phyloP scores from a whole-genome alignment of 768 basidiomycete species.

The Leccinellum luteum region DNA sequence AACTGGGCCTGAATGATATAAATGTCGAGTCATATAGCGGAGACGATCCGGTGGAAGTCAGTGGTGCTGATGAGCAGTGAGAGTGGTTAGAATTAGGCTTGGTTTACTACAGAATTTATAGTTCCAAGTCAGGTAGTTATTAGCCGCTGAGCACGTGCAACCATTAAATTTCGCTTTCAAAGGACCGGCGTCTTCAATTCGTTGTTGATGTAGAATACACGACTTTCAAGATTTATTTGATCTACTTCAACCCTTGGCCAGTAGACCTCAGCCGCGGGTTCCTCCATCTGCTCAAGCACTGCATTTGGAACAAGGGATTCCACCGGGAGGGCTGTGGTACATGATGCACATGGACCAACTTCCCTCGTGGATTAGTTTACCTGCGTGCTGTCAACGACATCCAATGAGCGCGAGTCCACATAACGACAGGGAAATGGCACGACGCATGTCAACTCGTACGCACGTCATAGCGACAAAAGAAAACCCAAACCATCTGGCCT shows the following conservation, averaged over 20 bases:
- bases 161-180: too few species aligned
- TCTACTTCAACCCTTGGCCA: not conserved
- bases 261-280: not conserved
- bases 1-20: slow-evolving; percentile 89
- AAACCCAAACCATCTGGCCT: not conserved
- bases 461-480: not conserved
- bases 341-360: too few species aligned
- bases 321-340: too few species aligned
- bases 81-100: slow-evolving; percentile 3
- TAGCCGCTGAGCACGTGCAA: too few species aligned
- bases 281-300: not conserved
- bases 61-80: not conserved
- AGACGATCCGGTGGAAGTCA: slow-evolving; percentile 8
- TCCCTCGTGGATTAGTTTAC: not conserved
- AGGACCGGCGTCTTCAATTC: not conserved
- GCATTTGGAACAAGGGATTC: not conserved
- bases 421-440: not conserved
- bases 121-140: not conserved
- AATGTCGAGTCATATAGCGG: slow-evolving; percentile 54
- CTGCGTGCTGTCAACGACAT: not conserved
- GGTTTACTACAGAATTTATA: not conserved
- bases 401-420: not conserved
- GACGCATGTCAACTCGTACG: not conserved
- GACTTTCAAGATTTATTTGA: not conserved
- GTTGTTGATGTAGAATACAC: too few species aligned